A percentile compares a stretch with the other conserved stretches of the same genome.
These are phyloP conservation scores for Clavispora santaluciae DNA, from an alignment of 805 yeast genomes.

Conservation along the genomic window DNA sequence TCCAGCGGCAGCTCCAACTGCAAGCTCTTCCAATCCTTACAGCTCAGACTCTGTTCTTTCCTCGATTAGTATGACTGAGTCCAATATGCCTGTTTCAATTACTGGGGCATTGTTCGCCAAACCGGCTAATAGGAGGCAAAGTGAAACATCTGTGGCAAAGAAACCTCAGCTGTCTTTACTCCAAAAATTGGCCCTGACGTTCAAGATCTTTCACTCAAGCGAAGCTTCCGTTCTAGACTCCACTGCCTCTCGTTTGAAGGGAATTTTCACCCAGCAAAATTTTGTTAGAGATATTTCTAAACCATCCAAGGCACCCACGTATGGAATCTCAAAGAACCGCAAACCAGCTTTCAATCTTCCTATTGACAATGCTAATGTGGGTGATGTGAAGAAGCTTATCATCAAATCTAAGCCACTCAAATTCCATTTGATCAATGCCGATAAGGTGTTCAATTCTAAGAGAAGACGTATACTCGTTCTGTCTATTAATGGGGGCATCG, in stretches of 20 bases:
- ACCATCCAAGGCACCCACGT: not conserved
- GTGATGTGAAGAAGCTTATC: constrained; percentile 31
- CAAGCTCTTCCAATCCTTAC: constrained; percentile 24
- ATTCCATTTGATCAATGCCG: constrained; percentile 39
- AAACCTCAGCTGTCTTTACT: constrained; percentile 26
- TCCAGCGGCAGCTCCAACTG: constrained; percentile 2
- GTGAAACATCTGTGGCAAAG: constrained; percentile 9
- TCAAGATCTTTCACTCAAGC: constrained; percentile 25
- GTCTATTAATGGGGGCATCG: not conserved
- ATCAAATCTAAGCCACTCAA: constrained; percentile 38
- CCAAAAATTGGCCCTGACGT: constrained; percentile 30
- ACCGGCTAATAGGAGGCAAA: constrained; percentile 1
- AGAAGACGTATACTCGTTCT: constrained; percentile 24
- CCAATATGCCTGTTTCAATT: constrained; percentile 30
- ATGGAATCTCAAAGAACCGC: constrained; percentile 1
- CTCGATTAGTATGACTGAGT: constrained; percentile 15
- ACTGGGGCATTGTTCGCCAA: constrained; percentile 24
- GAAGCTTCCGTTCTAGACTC: constrained; percentile 4
- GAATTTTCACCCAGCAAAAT: constrained; percentile 28
- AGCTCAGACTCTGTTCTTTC: constrained; percentile 23
- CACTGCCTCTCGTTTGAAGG: constrained; percentile 18
- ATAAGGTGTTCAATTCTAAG: constrained; percentile 34
- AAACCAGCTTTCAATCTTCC: constrained; percentile 1
- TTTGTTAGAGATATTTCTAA: constrained; percentile 11
- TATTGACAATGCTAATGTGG: constrained; percentile 13